A percentile compares a stretch with the other conserved stretches of the same genome.
Evolutionary conservation across 2,329 filamentous ascomycete genomes (phyloP).

Genomic region (Nothophoma quercina): DNA sequence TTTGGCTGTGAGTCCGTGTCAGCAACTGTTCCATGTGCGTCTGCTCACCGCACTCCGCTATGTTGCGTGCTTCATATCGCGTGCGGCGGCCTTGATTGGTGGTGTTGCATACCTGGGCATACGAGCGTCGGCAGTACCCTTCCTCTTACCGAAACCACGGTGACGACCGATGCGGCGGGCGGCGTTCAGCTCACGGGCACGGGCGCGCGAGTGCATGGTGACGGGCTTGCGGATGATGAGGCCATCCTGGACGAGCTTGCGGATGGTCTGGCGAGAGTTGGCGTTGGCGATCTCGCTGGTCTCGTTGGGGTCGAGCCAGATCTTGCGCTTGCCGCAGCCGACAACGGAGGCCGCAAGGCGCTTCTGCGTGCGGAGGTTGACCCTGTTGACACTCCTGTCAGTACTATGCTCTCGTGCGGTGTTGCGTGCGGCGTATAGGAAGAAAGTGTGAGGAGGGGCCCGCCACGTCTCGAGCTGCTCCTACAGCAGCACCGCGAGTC

Average conservation of each 20-base stretch:
- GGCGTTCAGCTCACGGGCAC: constrained; percentile 93
- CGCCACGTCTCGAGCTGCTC: constrained; percentile 40
- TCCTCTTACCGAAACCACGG: constrained; percentile 99
- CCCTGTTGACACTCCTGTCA: constrained; percentile 67
- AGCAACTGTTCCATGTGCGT: constrained; percentile 35
- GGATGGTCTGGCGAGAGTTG: constrained; percentile 99
- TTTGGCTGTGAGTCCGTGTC: constrained; percentile 70
- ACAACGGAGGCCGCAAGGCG: constrained; percentile 98
- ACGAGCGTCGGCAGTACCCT: constrained; percentile 99
- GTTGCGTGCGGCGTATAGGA: constrained; percentile 28
- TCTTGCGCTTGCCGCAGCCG: constrained; percentile 99
- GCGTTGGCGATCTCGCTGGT: constrained; percentile 99
- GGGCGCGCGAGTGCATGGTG: constrained; percentile 98
- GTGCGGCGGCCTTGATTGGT: constrained; percentile 24
- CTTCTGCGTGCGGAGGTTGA: constrained; percentile 99
- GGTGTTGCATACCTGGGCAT: constrained; percentile 84
- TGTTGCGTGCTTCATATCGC: constrained; percentile 8
- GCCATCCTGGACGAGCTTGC: constrained; percentile 99
- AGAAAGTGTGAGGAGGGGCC: constrained; percentile 44
- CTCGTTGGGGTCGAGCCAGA: constrained; percentile 99
- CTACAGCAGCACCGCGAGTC: constrained; percentile 32
- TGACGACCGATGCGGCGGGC: constrained; percentile 95
- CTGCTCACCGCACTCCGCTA: constrained; percentile 15
- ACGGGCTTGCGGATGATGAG: constrained; percentile 99
- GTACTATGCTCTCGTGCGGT: constrained; percentile 31